Evolutionary conservation across 2,329 filamentous ascomycete genomes (phyloP).

Genomic region (Proliferodiscus dingleyae): DNA sequence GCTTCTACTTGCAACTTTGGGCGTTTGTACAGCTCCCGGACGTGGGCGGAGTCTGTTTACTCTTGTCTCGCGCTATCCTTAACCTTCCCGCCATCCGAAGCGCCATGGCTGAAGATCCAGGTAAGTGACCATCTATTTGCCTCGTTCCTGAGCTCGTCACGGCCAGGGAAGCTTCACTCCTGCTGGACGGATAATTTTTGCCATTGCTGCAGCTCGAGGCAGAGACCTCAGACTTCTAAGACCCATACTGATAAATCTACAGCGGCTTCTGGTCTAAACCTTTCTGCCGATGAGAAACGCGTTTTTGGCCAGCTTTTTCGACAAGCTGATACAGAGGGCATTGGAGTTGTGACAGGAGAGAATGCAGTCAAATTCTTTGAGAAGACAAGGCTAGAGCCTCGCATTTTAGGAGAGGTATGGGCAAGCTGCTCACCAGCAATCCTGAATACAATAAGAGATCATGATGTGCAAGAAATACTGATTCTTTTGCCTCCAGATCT

Average conservation of each 20-base stretch:
- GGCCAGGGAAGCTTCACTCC: neutral
- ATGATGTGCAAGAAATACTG: constrained; percentile 8
- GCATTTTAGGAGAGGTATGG: constrained; percentile 75
- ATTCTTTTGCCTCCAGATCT: constrained; percentile 61
- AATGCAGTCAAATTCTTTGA: constrained; percentile 97
- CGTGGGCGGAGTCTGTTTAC: constrained; percentile 5
- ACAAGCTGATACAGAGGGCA: constrained; percentile 83
- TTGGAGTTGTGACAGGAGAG: constrained; percentile 93
- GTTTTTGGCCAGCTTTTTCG: constrained; percentile 90
- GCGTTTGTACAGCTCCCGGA: constrained; percentile 16
- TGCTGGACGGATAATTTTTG: neutral
- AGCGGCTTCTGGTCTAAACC: constrained; percentile 70
- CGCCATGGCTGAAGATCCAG: constrained; percentile 31
- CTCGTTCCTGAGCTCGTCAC: neutral
- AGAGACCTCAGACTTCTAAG: neutral
- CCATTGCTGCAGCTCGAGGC: neutral
- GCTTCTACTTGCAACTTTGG: constrained; percentile 4
- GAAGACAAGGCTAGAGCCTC: constrained; percentile 83
- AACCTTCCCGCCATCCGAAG: constrained; percentile 15
- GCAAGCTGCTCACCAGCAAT: neutral
- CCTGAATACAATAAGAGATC: neutral
- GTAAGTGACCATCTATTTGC: constrained; percentile 61
- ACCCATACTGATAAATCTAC: constrained; percentile 18
- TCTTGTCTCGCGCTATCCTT: constrained; percentile 5
- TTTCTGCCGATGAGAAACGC: constrained; percentile 87